Percentiles rank a stretch among this genome's conserved stretches.
phyloP scores from a whole-genome alignment of 768 basidiomycete species.

The Termitomyces titanicus region DNA sequence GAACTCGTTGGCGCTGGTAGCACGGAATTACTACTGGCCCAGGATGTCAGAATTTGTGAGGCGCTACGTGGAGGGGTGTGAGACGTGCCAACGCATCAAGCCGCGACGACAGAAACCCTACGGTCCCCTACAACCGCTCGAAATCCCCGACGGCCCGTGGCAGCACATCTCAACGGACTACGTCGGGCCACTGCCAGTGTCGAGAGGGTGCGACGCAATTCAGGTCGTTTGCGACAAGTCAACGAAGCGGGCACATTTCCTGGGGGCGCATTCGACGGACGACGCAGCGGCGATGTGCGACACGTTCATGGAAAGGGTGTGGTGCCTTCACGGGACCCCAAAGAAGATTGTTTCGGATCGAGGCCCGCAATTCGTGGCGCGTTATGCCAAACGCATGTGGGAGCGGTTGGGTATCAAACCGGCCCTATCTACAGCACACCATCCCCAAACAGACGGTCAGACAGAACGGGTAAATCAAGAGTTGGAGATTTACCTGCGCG shows the following conservation, averaged over 20 bases:
- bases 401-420: background rate
- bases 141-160: background rate
- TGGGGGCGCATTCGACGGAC: background rate
- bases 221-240: background rate
- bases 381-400: background rate
- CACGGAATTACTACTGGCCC: constrained; percentile 20
- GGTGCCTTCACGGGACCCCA: too few relatives aligned
- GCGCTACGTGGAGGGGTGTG: constrained; percentile 13
- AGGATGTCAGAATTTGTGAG: constrained; percentile 18
- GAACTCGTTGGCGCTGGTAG: constrained; percentile 11
- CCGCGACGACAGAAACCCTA: background rate
- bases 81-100: background rate
- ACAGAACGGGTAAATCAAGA: too few relatives aligned
- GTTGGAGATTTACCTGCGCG: too few relatives aligned
- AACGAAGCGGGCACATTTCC: background rate
- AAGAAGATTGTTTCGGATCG: background rate
- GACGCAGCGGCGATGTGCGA: background rate
- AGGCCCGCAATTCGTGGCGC: background rate
- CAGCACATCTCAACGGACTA: too few relatives aligned
- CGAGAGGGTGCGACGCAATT: too few relatives aligned
- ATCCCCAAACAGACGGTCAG: too few relatives aligned
- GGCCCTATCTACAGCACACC: too few relatives aligned
- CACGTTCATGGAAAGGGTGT: background rate
- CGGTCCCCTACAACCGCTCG: background rate
- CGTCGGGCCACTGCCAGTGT: too few relatives aligned